Evolutionary conservation across 495 filamentous ascomycete genomes (phyloP), one percentile per base, ranked within the genome.

Genomic region (Penicillium roqueforti): DNA sequence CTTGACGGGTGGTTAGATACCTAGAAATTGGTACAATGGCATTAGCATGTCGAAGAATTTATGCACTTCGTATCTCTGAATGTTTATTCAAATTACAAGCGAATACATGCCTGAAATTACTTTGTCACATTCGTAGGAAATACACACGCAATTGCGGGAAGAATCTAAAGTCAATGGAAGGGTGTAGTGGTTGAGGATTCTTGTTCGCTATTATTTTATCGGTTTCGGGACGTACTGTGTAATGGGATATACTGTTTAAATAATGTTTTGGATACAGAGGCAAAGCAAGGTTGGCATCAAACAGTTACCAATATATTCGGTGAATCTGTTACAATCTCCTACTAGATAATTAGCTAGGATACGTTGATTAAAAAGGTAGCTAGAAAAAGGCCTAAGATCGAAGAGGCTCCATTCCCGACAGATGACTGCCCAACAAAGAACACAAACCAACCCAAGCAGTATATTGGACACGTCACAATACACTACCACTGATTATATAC

Each of bases 401-500:
- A 42, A 51, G 8, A 42, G 38, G 28, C 49, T 8, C 37, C 22
- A 31, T 32, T 19, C 39, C 50, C 28, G 22, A 34, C 23, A 52
- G 20, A 36, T 36, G 13, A 31, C 41, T 34, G 38, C 40, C 39
- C 38, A 44, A 7, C 50, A 44, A 52, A 44, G 39, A 52, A 44
- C 50, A 32, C 47, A 61, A 57, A 22, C 55, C 51, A 55, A 61
- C 40, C 53, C 39, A 47, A 46, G 47, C 41, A 53, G 39, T 56
- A 53, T 53, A 66, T 55, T 54, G 43, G 39, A 57, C 25, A 29
- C 16, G 39, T 48, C 47, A 10, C 34, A 23, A 56, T 53, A 51
- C 29, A 36, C 56, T 29, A 47, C 38, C 42, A 41, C 56, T 44
- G 46, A 50, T 53, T 65, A 65, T 67, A 36, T 67, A 67, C 62